A percentile compares a stretch with the other conserved stretches of the same genome.
Evolutionary conservation across 495 filamentous ascomycete genomes (phyloP).

Genomic region (Talaromyces trachyspermus): DNA sequence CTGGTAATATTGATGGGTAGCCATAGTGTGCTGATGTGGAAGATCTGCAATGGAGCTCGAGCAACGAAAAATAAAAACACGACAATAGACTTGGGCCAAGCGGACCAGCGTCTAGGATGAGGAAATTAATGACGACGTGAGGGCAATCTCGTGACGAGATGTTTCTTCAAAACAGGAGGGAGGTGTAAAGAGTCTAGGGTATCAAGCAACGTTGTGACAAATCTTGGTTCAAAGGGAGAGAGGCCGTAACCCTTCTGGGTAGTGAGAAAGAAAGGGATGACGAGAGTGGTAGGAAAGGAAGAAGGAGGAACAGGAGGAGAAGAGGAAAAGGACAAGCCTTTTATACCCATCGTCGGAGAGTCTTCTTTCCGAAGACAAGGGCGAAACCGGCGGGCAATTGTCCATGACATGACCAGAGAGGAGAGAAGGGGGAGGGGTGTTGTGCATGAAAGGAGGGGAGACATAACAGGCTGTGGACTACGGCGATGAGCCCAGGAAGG

Average conservation of each 20-base stretch:
- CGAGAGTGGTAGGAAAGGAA: conserved; percentile 48
- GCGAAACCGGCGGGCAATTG: conserved; percentile 11
- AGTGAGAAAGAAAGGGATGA: conserved; percentile 28
- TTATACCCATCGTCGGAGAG: conserved; percentile 56
- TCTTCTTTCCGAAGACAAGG: conserved; percentile 35
- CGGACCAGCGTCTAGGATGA: not conserved
- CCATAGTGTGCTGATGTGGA: conserved; percentile 34
- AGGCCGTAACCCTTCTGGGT: not conserved
- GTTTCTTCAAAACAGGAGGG: too few species aligned
- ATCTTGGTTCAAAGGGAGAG: conserved; percentile 5
- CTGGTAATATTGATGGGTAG: conserved; percentile 49
- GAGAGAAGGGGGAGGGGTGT: conserved; percentile 15
- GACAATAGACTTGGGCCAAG: not conserved
- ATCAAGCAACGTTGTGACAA: too few species aligned
- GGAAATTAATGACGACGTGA: too few species aligned
- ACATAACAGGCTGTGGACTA: conserved; percentile 39
- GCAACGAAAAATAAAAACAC: conserved; percentile 8
- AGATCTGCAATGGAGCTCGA: conserved; percentile 1
- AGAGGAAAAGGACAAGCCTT: conserved; percentile 44
- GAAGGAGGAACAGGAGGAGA: conserved; percentile 34
- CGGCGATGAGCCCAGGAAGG: conserved; percentile 40
- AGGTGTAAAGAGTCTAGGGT: not conserved
- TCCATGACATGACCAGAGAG: conserved; percentile 9
- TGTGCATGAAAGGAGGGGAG: conserved; percentile 22
- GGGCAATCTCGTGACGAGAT: too few species aligned